phyloP scores from a whole-genome alignment of 2,329 filamentous ascomycete genomes.

The Ceratocystis colombiana region DNA sequence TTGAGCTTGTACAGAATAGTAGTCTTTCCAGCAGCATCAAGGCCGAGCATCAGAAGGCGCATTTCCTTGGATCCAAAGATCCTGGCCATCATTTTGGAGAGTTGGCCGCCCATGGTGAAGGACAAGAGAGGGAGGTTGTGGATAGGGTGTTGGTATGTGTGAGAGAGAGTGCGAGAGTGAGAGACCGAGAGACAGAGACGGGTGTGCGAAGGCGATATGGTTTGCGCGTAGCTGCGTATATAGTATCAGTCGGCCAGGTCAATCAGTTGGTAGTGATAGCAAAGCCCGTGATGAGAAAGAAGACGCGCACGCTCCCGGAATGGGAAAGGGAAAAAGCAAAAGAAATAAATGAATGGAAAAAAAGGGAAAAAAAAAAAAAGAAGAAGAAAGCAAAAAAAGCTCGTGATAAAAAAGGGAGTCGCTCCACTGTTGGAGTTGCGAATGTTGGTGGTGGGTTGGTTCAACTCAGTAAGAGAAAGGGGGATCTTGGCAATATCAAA shows the following conservation, averaged over 20 bases:
- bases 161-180: background rate
- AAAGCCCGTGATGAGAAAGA: background rate
- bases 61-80: constrained; percentile 99
- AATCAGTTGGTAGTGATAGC: background rate
- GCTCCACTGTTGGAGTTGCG: background rate
- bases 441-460: constrained; percentile 1
- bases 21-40: constrained; percentile 97
- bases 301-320: background rate
- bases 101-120: constrained; percentile 71
- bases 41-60: constrained; percentile 93
- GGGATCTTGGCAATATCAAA: constrained; percentile 15
- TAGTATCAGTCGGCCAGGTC: background rate
- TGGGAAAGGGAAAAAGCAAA: background rate
- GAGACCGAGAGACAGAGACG: background rate
- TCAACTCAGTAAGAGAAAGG: constrained; percentile 4
- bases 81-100: constrained; percentile 96
- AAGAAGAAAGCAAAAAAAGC: background rate
- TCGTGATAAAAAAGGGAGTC: constrained; percentile 1
- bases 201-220: background rate
- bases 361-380: background rate
- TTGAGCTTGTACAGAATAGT: constrained; percentile 99
- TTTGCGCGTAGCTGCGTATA: background rate
- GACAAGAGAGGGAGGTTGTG: background rate
- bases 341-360: constrained; percentile 6
- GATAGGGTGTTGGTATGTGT: too few species aligned